phyloP scores from a whole-genome alignment of 345 rosid genomes.

The Acer campestre region DNA sequence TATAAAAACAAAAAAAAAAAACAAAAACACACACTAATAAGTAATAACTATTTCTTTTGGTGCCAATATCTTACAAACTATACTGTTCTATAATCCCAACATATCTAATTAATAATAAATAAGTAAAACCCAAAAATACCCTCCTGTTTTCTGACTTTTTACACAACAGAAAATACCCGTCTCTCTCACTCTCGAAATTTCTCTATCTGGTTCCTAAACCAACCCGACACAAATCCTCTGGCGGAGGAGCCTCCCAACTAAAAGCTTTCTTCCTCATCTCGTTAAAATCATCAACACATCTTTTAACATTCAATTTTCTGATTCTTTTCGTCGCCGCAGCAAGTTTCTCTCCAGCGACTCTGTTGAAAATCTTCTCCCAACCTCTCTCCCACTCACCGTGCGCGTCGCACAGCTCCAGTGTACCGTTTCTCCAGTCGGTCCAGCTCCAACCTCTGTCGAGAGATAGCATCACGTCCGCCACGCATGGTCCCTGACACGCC shows the following conservation, averaged over 20 bases:
- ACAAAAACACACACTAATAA: neutral
- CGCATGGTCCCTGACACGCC: slow-evolving; percentile 61
- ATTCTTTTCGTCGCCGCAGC: slow-evolving; percentile 54
- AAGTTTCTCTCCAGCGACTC: slow-evolving; percentile 43
- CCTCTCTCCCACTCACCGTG: slow-evolving; percentile 62
- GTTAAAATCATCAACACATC: slow-evolving; percentile 58
- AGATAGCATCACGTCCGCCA: slow-evolving; percentile 50
- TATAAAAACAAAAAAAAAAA: neutral
- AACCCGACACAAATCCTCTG: slow-evolving; percentile 57
- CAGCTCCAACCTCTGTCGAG: slow-evolving; percentile 76
- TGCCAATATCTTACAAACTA: neutral
- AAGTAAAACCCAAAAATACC: neutral
- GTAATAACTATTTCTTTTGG: neutral
- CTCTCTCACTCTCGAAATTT: neutral
- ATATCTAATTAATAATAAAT: neutral
- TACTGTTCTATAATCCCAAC: neutral
- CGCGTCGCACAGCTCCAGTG: slow-evolving; percentile 72
- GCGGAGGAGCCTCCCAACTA: slow-evolving; percentile 75
- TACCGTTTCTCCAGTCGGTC: slow-evolving; percentile 77
- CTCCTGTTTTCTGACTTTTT: neutral
- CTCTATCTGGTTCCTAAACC: slow-evolving; percentile 32
- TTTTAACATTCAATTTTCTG: slow-evolving; percentile 30
- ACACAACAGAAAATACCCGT: slow-evolving; percentile 2
- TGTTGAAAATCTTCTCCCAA: slow-evolving; percentile 75
- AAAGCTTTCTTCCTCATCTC: slow-evolving; percentile 44